Evolutionary conservation across 257 asterid genomes (phyloP), one percentile per base, ranked within the genome.

Genomic region (Linderniella brevidens): DNA sequence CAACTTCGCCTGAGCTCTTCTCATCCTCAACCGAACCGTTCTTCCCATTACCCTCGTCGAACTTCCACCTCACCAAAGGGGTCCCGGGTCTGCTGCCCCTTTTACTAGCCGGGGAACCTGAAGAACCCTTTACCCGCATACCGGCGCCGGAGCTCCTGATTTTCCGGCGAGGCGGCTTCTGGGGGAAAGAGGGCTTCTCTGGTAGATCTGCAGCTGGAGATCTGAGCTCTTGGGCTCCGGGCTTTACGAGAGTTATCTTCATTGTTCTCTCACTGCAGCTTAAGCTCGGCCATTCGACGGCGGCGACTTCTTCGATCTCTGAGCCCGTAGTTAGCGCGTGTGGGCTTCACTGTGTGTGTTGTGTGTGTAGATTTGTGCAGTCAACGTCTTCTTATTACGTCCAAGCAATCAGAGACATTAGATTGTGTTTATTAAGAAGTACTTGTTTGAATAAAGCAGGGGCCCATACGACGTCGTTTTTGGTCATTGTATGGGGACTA

Each of bases 1-100:
- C 68, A 49, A 16, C 19, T 49, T 71, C 72, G 17, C 55, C 43
- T 13, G 72, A 41, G 0, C 56, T 13, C 39, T 51, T 58, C 16
- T 62, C 56, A 29, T 70, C 61, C 65, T 41, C 66, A 19, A 43
- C 41, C 11, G 32, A 48, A 17, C 19, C 61, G 46, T 57, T 54
- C 38, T 52, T 53, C 35, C 37, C 64, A 10, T 43, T 53, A 51
- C 35, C 63, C 39, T 71, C 83, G 35, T 63, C 64, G 60, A 68
- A 64, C 68, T 76, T 80, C 92, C 92, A 80, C 35, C 64, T 66
- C 9, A 71, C 66, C 8, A 74, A 46, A 53, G 81, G 92, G 37
- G 92, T 80, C 35, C 67, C 78, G 4, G 81, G 87, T 25, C 75
- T 70, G 70, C 66, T 63, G 43, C 55, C 57, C 55, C 62, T 37